Evolutionary conservation across 129 eudicot species (phyloP), one percentile per base, ranked within the genome.

Genomic region (Lonicera japonica): DNA sequence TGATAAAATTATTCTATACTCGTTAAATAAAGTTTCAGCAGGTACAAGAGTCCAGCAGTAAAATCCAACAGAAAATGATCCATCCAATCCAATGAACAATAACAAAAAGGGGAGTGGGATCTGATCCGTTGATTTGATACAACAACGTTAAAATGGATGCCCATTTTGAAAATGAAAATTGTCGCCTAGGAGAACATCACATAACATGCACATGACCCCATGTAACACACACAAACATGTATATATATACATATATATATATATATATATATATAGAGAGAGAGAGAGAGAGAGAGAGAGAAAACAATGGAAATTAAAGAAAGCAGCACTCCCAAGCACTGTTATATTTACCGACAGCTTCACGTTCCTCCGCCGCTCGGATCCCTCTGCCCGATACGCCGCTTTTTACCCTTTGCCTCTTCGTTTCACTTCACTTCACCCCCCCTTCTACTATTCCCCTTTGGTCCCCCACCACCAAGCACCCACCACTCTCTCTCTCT

Each of bases 351-450:
- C 64, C 64, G 64, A 60, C 64, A 60, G 25, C 20, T 38, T 39
- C 64, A 60, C 64, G 64, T 60, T 60, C 21, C n/a, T n/a, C 25
- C 64, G 64, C 51, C 64, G 64, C 25, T 18, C 18, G 64, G 29
- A 39, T 60, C 24, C 12, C 48, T n/a, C n/a, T 36, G 43, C 25
- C 29, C 64, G 43, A 59, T 22, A 59, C 64, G 40, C 40, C 40
- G 64, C 64, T 25, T 19, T 25, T 18, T 20, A 6, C 40, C 29
- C 50, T 17, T 17, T 36, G 64, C 3, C 50, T 19, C 64, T 60
- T 60, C 13, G 3, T 4, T 58, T 8, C 38, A 1, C 18, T n/a
- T n/a, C n/a, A n/a, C n/a, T n/a, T n/a, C n/a, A n/a, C n/a, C n/a
- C n/a, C n/a, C n/a, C n/a, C n/a, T n/a, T n/a, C n/a, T 38, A 14